Base-by-base conservation (phyloP, 1,284 basidiomycete species). In the Megacollybia platyphylla region DNA sequence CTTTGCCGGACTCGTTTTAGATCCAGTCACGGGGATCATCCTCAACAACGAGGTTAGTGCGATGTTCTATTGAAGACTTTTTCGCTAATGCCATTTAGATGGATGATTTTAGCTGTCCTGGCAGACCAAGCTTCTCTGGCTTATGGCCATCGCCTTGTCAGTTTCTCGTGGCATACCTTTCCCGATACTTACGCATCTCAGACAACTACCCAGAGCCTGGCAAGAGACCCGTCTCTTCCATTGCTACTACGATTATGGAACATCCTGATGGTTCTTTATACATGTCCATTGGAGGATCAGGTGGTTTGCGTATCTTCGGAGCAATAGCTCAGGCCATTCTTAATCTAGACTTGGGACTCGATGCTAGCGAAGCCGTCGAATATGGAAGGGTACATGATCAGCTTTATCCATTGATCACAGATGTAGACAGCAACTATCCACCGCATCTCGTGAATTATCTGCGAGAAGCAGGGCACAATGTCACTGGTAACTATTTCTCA, bases 371-470 rank as follows among this genome's bases (percentile, higher is more conserved):
- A 27, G 88, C 93, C 0, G 78, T 97, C 30, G 94, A 97, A 60
- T 72, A 64, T 48, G 82, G 87, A 0, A 71, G 93, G n/a, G 57
- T 96, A n/a, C 93, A 97, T 56, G 79, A 96, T 56, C 94, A 97
- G 57, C 65, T 96, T 24, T 82, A 81, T 48, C 93, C 94, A 0
- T 46, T 57, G 10, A 36, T 61, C 20, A 68, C 87, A 4, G 73
- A 81, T 9, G 70, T 75, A 26, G 91, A 94, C 50, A 61, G 68
- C 47, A 67, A 71, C 0, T 76, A 81, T 52, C 72, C 79, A 2
- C 44, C 53, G 24, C 55, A 69, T 20, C 52, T 82, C 24, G 46
- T 90, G 3, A 62, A 73, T 11, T 77, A 58, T 2, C 65, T 96
- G 24, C 55, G 61, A 38, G 54, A 57, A 2, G 64, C 76, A 36